Evolutionary conservation across 768 basidiomycete genomes (phyloP).

Genomic region (Leucogyrophana mollusca): DNA sequence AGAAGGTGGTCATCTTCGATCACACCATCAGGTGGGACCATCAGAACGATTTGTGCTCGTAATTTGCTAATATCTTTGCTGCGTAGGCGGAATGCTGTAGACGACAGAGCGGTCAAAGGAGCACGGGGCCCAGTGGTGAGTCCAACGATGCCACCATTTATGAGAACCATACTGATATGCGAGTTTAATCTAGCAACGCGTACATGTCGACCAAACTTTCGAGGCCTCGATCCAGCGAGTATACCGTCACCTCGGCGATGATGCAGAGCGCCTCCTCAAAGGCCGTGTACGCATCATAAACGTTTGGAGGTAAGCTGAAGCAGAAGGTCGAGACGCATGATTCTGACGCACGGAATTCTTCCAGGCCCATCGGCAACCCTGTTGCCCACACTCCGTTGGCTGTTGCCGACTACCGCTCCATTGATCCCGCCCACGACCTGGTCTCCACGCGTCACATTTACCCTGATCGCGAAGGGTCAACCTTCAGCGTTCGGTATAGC

Average conservation of each 20-base stretch:
- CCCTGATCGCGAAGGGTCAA: constrained; percentile 32
- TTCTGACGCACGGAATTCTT: background rate
- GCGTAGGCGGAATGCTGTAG: background rate
- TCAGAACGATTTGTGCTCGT: too few species aligned
- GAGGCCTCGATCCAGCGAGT: constrained; percentile 36
- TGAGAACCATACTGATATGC: background rate
- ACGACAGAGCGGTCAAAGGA: constrained; percentile 4
- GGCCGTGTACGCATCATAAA: constrained; percentile 45
- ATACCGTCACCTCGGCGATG: constrained; percentile 34
- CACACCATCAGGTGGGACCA: constrained; percentile 42
- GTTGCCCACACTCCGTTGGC: constrained; percentile 42
- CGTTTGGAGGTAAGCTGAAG: constrained; percentile 35
- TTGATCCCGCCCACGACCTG: constrained; percentile 37
- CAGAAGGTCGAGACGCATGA: background rate
- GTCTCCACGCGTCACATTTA: constrained; percentile 36
- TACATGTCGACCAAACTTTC: constrained; percentile 47
- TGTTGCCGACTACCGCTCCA: constrained; percentile 37
- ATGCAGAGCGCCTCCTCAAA: constrained; percentile 41
- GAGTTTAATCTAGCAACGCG: constrained; percentile 29
- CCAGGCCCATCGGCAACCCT: constrained; percentile 35
- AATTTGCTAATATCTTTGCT: background rate
- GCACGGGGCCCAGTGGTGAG: constrained; percentile 35
- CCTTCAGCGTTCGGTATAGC: constrained; percentile 34
- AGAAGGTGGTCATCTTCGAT: constrained; percentile 43
- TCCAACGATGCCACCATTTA: background rate